Percentiles rank a stretch among this genome's conserved stretches.
These are phyloP conservation scores for Trebouxiophyceae sp. DNA, from an alignment of 163 green algal species.

Conservation along the genomic window DNA sequence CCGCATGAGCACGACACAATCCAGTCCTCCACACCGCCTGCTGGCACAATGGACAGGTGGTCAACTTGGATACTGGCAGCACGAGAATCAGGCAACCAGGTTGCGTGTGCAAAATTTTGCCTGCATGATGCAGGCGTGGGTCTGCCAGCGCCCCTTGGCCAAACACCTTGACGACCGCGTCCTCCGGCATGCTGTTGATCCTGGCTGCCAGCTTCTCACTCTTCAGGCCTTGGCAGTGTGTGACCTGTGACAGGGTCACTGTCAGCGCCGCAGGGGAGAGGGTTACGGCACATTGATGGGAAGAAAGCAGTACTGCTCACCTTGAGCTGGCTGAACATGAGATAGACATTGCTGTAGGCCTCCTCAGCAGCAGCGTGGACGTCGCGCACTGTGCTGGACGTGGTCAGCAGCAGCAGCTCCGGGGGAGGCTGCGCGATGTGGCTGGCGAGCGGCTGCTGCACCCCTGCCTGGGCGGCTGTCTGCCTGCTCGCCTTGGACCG, in stretches of 20 bases:
- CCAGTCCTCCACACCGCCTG: conserved; percentile 78
- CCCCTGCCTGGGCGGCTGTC: neutral
- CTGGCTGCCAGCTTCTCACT: neutral
- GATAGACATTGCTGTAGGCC: conserved; percentile 23
- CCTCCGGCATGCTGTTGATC: neutral
- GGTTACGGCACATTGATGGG: neutral
- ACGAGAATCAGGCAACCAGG: neutral
- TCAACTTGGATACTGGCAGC: neutral
- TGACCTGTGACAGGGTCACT: neutral
- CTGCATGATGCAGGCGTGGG: neutral
- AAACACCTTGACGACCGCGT: no score
- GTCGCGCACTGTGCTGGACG: conserved; percentile 14
- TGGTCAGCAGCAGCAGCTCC: conserved; percentile 35
- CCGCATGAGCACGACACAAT: conserved; percentile 74
- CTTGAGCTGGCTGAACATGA: conserved; percentile 21
- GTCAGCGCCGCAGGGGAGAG: neutral
- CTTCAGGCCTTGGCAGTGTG: no score
- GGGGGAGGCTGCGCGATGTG: conserved; percentile 16
- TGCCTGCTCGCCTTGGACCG: no score
- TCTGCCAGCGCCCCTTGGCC: no score
- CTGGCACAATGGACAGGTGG: neutral
- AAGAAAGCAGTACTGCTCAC: conserved; percentile 5
- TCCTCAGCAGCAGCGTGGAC: conserved; percentile 15
- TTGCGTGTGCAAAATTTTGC: neutral
- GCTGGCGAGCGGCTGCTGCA: neutral